Conservation (phyloP, 208 protist species). For the Zelonia costaricensis region DNA sequence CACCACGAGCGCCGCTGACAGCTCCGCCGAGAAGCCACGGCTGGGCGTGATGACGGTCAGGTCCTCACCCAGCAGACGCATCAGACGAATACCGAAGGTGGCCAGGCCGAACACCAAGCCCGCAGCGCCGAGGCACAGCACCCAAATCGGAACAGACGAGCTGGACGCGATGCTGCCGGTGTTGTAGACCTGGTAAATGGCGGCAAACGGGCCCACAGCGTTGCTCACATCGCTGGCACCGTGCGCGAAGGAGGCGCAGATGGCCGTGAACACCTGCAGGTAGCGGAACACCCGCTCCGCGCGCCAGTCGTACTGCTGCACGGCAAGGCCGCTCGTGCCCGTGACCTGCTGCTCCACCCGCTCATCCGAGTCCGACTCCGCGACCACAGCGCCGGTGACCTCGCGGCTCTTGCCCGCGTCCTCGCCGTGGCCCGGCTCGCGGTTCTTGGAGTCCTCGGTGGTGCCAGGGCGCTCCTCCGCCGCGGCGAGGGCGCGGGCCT, state of each 20-base stretch:
- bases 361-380: slow-evolving; percentile 4
- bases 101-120: slow-evolving; percentile 61
- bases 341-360: slow-evolving; percentile 8
- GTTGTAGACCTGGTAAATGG: slow-evolving; percentile 60
- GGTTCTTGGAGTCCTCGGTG: background rate
- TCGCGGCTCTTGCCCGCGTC: slow-evolving; percentile 4
- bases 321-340: slow-evolving; percentile 5
- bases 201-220: slow-evolving; percentile 61
- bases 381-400: slow-evolving; percentile 3
- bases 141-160: slow-evolving; percentile 47
- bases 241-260: slow-evolving; percentile 73
- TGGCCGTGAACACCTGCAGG: slow-evolving; percentile 74
- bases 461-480: slow-evolving; percentile 6
- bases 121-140: slow-evolving; percentile 56
- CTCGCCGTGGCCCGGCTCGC: background rate
- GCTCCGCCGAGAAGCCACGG: slow-evolving; percentile 62
- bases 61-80: slow-evolving; percentile 62
- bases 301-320: slow-evolving; percentile 36
- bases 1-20: slow-evolving; percentile 62
- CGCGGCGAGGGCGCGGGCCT: slow-evolving; percentile 3
- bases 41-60: slow-evolving; percentile 70
- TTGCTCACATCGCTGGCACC: slow-evolving; percentile 78
- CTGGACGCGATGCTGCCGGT: slow-evolving; percentile 21
- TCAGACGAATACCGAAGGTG: slow-evolving; percentile 61
- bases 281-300: slow-evolving; percentile 69